These are phyloP conservation scores for Hypoxylon perforatum DNA, from an alignment of 495 filamentous ascomycete genomes.

Conservation along the genomic window DNA sequence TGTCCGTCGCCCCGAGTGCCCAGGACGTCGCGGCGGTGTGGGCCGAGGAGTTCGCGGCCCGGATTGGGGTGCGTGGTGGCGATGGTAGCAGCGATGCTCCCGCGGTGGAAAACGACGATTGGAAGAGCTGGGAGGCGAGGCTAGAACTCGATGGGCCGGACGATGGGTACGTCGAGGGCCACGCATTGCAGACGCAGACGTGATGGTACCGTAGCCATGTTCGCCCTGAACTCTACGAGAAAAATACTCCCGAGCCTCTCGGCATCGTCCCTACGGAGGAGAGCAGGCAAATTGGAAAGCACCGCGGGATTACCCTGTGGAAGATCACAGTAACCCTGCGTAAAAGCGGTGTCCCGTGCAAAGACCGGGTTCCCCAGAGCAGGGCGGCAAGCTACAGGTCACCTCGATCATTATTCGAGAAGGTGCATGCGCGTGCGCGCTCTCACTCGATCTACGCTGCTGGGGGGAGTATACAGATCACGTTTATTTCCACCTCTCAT, in stretches of 20 bases:
- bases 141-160: background rate
- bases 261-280: too few relatives aligned
- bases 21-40: constrained; percentile 26
- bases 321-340: background rate
- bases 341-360: background rate
- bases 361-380: background rate
- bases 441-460: background rate
- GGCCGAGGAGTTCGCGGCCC: constrained; percentile 27
- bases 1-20: background rate
- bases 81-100: background rate
- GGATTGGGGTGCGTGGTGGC: constrained; percentile 4
- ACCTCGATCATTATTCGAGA: background rate
- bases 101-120: constrained; percentile 6
- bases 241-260: too few relatives aligned
- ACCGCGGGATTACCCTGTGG: background rate
- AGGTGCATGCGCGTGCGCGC: background rate
- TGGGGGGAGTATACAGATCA: background rate
- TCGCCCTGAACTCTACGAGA: background rate
- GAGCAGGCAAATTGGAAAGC: too few relatives aligned
- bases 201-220: background rate
- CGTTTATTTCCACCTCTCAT: background rate
- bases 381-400: background rate
- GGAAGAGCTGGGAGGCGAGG: background rate
- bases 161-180: background rate
- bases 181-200: background rate